Conservation (phyloP, 1,284 basidiomycete genomes). For the Ceratobasidium sp. region DNA sequence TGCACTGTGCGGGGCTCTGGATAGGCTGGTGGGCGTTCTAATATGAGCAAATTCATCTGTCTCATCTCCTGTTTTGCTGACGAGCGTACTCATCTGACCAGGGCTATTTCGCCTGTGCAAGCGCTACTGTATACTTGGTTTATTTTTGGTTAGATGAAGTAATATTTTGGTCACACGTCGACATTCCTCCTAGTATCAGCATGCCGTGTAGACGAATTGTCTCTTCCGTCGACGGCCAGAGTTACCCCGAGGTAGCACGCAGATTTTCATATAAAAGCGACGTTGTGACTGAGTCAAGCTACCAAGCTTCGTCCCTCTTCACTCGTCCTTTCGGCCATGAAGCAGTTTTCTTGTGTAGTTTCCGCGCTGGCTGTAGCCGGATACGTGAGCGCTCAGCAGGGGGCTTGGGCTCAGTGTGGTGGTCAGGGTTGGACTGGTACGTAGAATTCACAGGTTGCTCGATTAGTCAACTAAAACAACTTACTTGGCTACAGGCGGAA, state of each 20-base stretch:
- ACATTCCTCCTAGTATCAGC: background rate
- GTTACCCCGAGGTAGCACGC: conserved; percentile 26
- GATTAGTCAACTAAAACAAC: background rate
- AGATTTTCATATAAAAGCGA: conserved; percentile 9
- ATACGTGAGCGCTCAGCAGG: conserved; percentile 40
- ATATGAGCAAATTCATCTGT: background rate
- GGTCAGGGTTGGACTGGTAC: conserved; percentile 33
- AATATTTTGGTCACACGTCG: conserved; percentile 6
- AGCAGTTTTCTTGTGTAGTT: background rate
- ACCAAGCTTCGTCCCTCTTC: background rate
- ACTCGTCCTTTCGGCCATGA: conserved; percentile 4
- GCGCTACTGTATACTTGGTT: background rate
- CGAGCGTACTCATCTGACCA: conserved; percentile 1
- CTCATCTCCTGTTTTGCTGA: background rate
- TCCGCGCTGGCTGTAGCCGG: conserved; percentile 38
- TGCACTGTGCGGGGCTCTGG: background rate
- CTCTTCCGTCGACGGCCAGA: background rate
- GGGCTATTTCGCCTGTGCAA: background rate
- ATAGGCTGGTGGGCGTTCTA: background rate
- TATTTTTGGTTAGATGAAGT: background rate
- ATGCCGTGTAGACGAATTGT: background rate
- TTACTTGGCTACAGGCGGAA: conserved; percentile 19
- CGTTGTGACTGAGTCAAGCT: background rate
- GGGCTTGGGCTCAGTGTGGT: conserved; percentile 40
- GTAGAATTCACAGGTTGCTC: background rate